Base-by-base conservation (phyloP, 495 filamentous ascomycete species). In the Amorphotheca resinae region DNA sequence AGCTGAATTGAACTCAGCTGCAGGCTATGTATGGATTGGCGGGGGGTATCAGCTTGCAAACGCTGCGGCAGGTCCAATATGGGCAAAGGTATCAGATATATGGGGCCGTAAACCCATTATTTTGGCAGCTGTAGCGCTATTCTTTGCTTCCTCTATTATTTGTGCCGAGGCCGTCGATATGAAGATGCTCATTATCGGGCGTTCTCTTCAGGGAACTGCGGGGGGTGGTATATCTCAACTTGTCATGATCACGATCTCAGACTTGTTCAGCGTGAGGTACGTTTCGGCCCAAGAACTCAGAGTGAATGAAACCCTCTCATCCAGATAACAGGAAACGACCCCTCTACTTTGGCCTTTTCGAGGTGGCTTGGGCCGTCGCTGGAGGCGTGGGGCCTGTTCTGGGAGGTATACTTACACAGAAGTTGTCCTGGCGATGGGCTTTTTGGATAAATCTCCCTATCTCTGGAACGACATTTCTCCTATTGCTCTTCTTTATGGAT, bases 61-160 rank as follows among this genome's bases (percentile, higher is more conserved):
- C 35, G 61, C 63, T 35, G 65, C 65, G 16, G 57, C 60, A 18
- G 42, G 58, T 4, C 64, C 65, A 2, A 59, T 65, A 33, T 69
- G 65, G 62, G 64, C 60, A 20, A 68, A 67, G 49, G 54, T 65
- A 20, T 63, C 59, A 22, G 84, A 88, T 52, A 86, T 91, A 44
- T 88, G 74, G 66, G 84, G 84, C 9, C 72, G 84, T 22, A 91
- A 87, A 54, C 70, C 68, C 2, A 75, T 83, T 30, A 64, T 88
- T 23, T 60, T 91, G 14, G 41, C 72, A 12, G 79, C 82, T 22
- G 57, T 76, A 14, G 53, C 75, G 26, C 79, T 87, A 62, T 74
- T 87, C 41, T 49, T 61, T 49, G 54, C 49, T 15, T 77, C 73
- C 14, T 82, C 77, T 46, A 62, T 87, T 39, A 66, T 87, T 20